A percentile compares a stretch with the other conserved stretches of the same genome.
phyloP scores from a whole-genome alignment of 139 green algal species.

The Chlamydomonas sphaeroides region DNA sequence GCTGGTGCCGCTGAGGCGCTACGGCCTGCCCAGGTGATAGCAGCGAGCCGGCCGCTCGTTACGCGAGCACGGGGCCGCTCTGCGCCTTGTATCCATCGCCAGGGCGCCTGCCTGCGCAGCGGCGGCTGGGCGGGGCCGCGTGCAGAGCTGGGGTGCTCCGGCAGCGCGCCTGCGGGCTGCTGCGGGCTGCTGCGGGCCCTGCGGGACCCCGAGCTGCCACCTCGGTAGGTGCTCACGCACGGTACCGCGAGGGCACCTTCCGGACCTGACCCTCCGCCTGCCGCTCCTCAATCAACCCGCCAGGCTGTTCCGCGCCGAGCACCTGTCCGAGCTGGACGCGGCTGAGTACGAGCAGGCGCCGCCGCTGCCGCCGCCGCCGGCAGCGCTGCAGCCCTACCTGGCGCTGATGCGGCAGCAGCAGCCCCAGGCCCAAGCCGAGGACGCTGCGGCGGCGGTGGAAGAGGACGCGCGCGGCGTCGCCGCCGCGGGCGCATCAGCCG shows the following conservation, averaged over 20 bases:
- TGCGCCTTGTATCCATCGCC: too few relatives aligned
- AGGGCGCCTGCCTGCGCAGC: not conserved
- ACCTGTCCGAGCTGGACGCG: constrained; percentile 74
- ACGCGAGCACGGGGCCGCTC: too few relatives aligned
- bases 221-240: not conserved
- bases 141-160: not conserved
- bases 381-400: not conserved
- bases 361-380: not conserved
- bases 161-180: too few relatives aligned
- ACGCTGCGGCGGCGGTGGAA: too few relatives aligned
- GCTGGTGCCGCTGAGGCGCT: constrained; percentile 80
- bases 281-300: too few relatives aligned
- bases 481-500: too few relatives aligned
- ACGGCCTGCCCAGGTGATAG: constrained; percentile 65
- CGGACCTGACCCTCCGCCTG: not conserved
- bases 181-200: too few relatives aligned
- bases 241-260: too few relatives aligned
- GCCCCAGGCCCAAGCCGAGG: not conserved
- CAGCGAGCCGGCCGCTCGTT: too few relatives aligned
- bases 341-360: constrained; percentile 63
- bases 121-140: not conserved
- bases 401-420: not conserved
- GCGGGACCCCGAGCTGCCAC: too few relatives aligned
- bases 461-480: too few relatives aligned
- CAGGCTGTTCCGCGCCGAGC: constrained; percentile 56